Evolutionary conservation across 257 asterid genomes (phyloP), one percentile per base, ranked within the genome.

Genomic region (Nemophila menziesii): DNA sequence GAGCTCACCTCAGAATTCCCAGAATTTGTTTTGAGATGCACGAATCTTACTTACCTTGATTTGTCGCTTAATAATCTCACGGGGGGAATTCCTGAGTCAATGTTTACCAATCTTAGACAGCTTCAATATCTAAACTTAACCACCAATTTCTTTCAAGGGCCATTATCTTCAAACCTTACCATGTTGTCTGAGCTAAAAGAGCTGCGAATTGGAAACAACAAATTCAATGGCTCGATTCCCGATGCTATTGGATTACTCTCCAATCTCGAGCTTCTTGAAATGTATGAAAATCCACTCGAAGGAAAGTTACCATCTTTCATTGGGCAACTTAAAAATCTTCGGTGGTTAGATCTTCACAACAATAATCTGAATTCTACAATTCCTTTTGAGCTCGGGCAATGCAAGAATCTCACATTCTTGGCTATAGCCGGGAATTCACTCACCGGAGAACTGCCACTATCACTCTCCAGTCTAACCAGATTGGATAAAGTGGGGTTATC

Each of bases 371-470:
- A 57, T 44, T 70, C 70, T 2, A 51, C 64, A 8, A 62, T 70
- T 33, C 77, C 77, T 41, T 20, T 54, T 46, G 77, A 65, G 67
- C 43, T 65, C 46, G 64, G 73, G 21, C 40, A 52, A 1, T 58
- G 63, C 33, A 61, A 66, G 39, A 61, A 57, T 16, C 70, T 70
- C 38, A 39, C 61, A 41, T 4, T 20, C 52, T 62, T 70, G 34
- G 53, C 56, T 58, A 20, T 70, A 18, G 64, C 70, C 11, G 6
- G 3, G 11, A 64, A 81, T 64, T 64, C 64, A 1, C 54, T 80
- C 5, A 50, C 72, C 5, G 95, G 93, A 14, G 23, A 72, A 24
- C 55, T 87, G 78, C 95, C 95, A 54, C 12, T n/a, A 49, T 71
- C 93, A 27, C 24, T 83, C n/a, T 73, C 93, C 12, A 74, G 60